These are phyloP conservation scores for Colletotrichum tabaci DNA, from an alignment of 2,329 filamentous ascomycete species.

Conservation along the genomic window DNA sequence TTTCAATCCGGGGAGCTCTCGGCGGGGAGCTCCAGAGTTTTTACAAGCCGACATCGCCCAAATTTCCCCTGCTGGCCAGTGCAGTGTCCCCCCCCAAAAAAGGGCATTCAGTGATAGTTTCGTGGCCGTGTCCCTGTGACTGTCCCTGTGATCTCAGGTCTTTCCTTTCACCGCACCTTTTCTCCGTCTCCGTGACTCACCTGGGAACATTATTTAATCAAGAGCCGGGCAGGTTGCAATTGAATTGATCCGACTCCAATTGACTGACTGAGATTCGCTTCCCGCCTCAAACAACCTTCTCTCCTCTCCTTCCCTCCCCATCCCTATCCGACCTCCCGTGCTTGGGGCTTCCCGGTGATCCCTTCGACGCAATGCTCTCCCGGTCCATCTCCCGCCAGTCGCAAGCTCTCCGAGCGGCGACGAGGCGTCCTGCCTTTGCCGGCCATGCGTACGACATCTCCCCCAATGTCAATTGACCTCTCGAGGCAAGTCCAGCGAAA, in stretches of 20 bases:
- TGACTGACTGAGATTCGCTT: no score
- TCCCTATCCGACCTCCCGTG: slow-evolving; percentile 9
- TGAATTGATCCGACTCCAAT: slow-evolving; percentile 12
- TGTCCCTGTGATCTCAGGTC: slow-evolving; percentile 49
- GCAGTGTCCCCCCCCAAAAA: slow-evolving; percentile 1
- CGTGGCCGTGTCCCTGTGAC: slow-evolving; percentile 48
- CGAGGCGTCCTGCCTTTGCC: slow-evolving; percentile 41
- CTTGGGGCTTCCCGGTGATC: slow-evolving; percentile 24
- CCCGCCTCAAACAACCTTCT: no score
- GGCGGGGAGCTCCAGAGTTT: slow-evolving; percentile 48
- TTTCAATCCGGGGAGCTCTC: slow-evolving; percentile 46
- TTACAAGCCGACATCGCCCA: slow-evolving; percentile 52
- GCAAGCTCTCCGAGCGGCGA: slow-evolving; percentile 45
- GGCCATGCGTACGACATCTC: slow-evolving; percentile 45
- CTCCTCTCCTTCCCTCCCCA: slow-evolving; percentile 12
- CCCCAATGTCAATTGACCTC: slow-evolving; percentile 1
- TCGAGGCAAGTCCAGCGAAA: not conserved
- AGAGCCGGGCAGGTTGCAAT: slow-evolving; percentile 10
- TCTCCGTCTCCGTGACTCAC: slow-evolving; percentile 42
- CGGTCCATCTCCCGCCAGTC: slow-evolving; percentile 43
- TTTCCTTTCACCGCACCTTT: slow-evolving; percentile 23
- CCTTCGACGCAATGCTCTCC: slow-evolving; percentile 44
- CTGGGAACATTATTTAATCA: slow-evolving; percentile 21
- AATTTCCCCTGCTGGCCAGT: slow-evolving; percentile 31
- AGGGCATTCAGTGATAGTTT: slow-evolving; percentile 21